A percentile compares a stretch with the other conserved stretches of the same genome.
Conservation (phyloP, 1,139 yeast genomes). For the Geotrichum reessii region DNA sequence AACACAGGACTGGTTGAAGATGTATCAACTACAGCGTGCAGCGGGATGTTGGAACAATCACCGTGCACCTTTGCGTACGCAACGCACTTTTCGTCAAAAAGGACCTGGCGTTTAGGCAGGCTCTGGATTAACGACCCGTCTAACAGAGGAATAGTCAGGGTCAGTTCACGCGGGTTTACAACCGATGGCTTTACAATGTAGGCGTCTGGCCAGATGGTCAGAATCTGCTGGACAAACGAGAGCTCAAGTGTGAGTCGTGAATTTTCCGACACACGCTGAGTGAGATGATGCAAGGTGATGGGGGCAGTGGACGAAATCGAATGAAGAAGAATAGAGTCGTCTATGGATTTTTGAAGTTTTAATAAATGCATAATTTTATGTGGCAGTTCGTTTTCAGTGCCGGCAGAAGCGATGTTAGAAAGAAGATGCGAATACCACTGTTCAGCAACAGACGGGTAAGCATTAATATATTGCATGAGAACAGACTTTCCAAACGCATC, state of each 20-base stretch:
- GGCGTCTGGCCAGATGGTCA: conserved; percentile 29
- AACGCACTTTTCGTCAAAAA: conserved; percentile 8
- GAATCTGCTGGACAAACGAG: conserved; percentile 26
- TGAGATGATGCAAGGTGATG: conserved; percentile 22
- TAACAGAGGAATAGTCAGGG: conserved; percentile 4
- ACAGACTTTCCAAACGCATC: conserved; percentile 16
- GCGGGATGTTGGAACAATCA: conserved; percentile 9
- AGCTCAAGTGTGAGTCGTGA: conserved; percentile 24
- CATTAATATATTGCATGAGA: conserved; percentile 1
- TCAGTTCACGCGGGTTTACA: conserved; percentile 7
- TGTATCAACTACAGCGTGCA: not conserved
- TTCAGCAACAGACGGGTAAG: conserved; percentile 3
- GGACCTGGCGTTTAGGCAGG: conserved; percentile 2
- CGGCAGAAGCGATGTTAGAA: not conserved
- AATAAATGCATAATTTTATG: conserved; percentile 10
- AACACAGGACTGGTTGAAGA: not conserved
- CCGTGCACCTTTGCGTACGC: conserved; percentile 1
- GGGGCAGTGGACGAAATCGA: conserved; percentile 18
- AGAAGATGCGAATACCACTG: conserved; percentile 13
- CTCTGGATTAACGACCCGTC: conserved; percentile 6
- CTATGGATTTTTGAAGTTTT: conserved; percentile 14
- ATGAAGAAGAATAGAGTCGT: conserved; percentile 16
- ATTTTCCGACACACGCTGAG: conserved; percentile 23
- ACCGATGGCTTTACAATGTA: conserved; percentile 19
- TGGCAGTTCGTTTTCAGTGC: conserved; percentile 9